Evolutionary conservation across 441 rosid species (phyloP), one percentile per base, ranked within the genome.

Genomic region (Pelargonium australe): DNA sequence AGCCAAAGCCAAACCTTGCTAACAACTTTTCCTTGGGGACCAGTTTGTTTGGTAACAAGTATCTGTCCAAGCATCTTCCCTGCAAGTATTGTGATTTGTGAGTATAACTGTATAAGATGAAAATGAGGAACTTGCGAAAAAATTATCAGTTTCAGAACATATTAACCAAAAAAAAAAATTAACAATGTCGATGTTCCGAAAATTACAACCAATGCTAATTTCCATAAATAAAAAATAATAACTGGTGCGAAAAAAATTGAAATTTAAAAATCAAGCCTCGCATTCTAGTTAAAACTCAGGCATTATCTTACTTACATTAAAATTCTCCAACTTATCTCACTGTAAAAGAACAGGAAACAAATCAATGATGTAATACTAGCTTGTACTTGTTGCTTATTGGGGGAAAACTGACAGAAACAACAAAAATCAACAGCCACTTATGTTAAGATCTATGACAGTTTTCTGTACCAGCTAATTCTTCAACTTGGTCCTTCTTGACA

Each of bases 21-120:
- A 68, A 95, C 97, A 76, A 89, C 85, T 92, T 95, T 95, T 61
- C 99, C 99, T 79, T 89, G 92, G 16, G 96, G 81, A 68, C 98
- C 99, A 72, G 97, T 90, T 85, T 95, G 99, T 78, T 95, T 92
- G 70, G 98, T 95, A 60, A 95, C 97, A 64, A 95, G 98, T 66
- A 89, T 78, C 83, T 95, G 91, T 19, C 97, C 98, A 68, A 92
- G 92, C 99, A 95, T 95, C 83, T 92, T 92, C 47, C 88, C 99
- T 94, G 84, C 57, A 72, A 40, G 16, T 45, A 45, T 45, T 45
- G 53, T 20, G 23, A 20, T 20, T 20, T 20, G 23, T 20, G 23
- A 20, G 23, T 20, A 20, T n/a, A n/a, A 45, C 11, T 2, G 8
- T 9, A 45, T 45, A 45, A 45, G 53, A 45, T 45, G 53, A 45